Evolutionary conservation across 2,329 filamentous ascomycete species (phyloP), one percentile per base, ranked within the genome.

Genomic region (Colletotrichum sp.): DNA sequence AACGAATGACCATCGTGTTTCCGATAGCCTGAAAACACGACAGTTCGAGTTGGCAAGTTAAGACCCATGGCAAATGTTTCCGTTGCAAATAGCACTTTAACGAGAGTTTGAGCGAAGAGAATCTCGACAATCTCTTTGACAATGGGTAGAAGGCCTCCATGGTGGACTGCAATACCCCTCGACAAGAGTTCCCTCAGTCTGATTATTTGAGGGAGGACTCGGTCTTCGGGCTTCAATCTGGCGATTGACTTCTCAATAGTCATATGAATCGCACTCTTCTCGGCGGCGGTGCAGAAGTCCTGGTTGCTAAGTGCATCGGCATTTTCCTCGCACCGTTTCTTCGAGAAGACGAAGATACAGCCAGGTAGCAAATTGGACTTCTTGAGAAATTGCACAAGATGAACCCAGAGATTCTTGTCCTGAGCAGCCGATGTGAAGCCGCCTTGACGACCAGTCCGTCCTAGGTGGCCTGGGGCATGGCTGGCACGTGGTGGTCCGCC

Each of bases 21-120:
- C 67, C 97, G 93, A 84, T 97, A 98, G 12, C 97, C 97, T 13
- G 97, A 98, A 84, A 99, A 99, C 3, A 98, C 96, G 0, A 99
- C 97, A 1, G 97, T 99, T 78, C 97, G 91, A 1, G 97, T 99
- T 1, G 97, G 97, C 72, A 99, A 87, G 82, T 99, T 99, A 36
- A 99, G 89, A 32, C 97, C 97, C 96, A 99, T 99, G 43, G 97
- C 97, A 84, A 99, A 99, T 0, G 97, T 99, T 83, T 99, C 97
- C 0, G 97, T 99, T 0, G 97, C 97, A 81, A 99, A 99, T 3
- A 99, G 90, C 5, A 99, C 94, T 85, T 99, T 99, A 74, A 99
- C 97, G 71, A 99, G 87, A 1, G 96, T 97, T 84, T 95, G 96
- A 0, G 97, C 96, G 80, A 99, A 99, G 18, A 99, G 86, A 69